phyloP scores from a whole-genome alignment of 2,329 filamentous ascomycete genomes.

The Cercospora janseana region DNA sequence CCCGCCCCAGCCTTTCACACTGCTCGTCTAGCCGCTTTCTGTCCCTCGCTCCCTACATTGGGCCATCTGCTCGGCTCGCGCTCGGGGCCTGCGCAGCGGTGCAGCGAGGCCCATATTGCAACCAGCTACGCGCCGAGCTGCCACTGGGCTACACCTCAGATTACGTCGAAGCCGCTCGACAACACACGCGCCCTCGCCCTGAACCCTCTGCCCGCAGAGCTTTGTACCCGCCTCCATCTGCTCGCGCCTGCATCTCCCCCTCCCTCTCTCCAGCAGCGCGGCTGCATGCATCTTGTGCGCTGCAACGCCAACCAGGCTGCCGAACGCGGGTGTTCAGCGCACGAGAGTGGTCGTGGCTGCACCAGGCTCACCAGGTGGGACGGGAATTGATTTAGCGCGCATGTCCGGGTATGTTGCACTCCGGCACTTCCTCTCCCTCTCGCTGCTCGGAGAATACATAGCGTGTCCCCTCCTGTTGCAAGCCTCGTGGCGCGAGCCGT shows the following conservation, averaged over 20 bases:
- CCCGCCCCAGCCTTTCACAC: constrained; percentile 33
- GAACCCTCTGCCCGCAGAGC: constrained; percentile 24
- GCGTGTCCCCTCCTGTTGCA: constrained; percentile 28
- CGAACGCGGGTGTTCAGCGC: constrained; percentile 29
- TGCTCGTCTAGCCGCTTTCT: constrained; percentile 32
- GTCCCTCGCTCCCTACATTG: constrained; percentile 13
- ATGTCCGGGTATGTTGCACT: constrained; percentile 36
- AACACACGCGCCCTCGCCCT: constrained; percentile 12
- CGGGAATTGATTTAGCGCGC: constrained; percentile 35
- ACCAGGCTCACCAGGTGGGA: constrained; percentile 28
- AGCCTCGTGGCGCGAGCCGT: constrained; percentile 26
- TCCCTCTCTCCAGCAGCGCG: constrained; percentile 33
- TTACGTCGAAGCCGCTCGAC: too few species aligned
- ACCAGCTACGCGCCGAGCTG: constrained; percentile 33
- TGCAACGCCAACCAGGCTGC: constrained; percentile 27
- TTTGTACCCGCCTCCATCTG: constrained; percentile 24
- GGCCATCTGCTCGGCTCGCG: constrained; percentile 18
- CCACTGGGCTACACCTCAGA: constrained; percentile 30
- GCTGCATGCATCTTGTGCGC: constrained; percentile 43
- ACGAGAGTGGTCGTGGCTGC: constrained; percentile 29
- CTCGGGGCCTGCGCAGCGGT: constrained; percentile 2
- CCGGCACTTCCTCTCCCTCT: constrained; percentile 15
- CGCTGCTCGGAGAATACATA: too few species aligned
- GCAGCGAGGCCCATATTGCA: constrained; percentile 13
- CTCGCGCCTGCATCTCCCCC: constrained; percentile 27